Evolutionary conservation across 2,329 filamentous ascomycete genomes (phyloP), one percentile per base, ranked within the genome.

Genomic region (Reticulascus tulasneorum): DNA sequence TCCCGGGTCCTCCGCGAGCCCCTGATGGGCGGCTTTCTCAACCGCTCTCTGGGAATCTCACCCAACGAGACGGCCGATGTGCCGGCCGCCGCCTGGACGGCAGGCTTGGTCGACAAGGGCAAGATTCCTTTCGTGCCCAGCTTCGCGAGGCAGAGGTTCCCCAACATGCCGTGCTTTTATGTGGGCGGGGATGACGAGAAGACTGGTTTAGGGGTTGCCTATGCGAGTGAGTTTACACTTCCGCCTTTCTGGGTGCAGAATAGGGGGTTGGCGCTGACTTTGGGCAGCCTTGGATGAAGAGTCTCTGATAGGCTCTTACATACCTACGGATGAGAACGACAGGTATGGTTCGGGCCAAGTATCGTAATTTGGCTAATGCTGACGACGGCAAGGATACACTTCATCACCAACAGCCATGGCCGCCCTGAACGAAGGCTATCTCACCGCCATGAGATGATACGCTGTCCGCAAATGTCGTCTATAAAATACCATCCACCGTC

Each of bases 401-500:
- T 37, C 22, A 41, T 31, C 16, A 42, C 40, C 15, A 37, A 42
- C 21, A 18, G 23, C 17, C 40, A 36, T 5, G 29, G 40, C 23
- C 40, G 38, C 29, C 40, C 37, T 10, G 40, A 42, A 23, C 37
- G 23, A 19, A 36, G 40, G 9, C 33, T 43, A 8, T 37, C 16
- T 29, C 22, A 20, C 27, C 52, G 31, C 35, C 51, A 48, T 4
- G 65, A 69, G 44, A 52, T 62, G 51, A 48, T 66, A n/a, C 48
- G 50, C n/a, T 55, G 58, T 11, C 53, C 54, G 7, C 55, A 66
- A 26, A 59, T 71, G 34, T 68, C 67, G 8, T 69, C 68, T 6
- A 65, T 77, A 45, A 61, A 63, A 37, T 74, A 71, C 35, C 66
- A 73, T 35, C 47, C 54, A 5, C 53, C 62, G 6, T 63, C 63